A percentile compares a stretch with the other conserved stretches of the same genome.
phyloP scores from a whole-genome alignment of 2,329 filamentous ascomycete species.

The Cladosporium sp. region DNA sequence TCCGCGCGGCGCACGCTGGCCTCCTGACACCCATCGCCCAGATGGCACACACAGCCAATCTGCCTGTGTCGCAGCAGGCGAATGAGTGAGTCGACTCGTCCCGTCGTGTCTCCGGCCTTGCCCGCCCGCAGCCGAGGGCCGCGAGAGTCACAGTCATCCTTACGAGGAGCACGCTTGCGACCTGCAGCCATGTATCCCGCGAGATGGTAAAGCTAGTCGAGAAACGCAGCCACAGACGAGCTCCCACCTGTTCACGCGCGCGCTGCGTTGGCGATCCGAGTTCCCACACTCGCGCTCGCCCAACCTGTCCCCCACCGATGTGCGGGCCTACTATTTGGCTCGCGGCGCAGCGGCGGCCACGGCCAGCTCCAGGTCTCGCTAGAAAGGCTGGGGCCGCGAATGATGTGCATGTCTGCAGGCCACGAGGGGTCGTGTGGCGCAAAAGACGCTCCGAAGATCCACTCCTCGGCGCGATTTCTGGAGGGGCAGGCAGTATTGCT shows the following conservation, averaged over 20 bases:
- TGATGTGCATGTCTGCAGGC: conserved; percentile 13
- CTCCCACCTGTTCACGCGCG: conserved; percentile 13
- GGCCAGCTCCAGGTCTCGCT: neutral
- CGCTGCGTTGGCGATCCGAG: conserved; percentile 11
- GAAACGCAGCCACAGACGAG: conserved; percentile 9
- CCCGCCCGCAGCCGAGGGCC: conserved; percentile 3
- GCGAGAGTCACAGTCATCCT: conserved; percentile 5
- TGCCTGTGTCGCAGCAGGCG: neutral
- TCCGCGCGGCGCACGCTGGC: conserved; percentile 6
- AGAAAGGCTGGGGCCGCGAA: conserved; percentile 1
- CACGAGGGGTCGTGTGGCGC: conserved; percentile 7
- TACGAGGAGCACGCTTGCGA: conserved; percentile 2
- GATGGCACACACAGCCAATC: neutral
- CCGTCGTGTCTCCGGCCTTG: neutral
- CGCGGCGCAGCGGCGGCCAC: neutral
- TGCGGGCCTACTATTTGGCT: too few species aligned
- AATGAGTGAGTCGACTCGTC: neutral
- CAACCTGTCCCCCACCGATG: too few species aligned
- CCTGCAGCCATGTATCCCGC: neutral
- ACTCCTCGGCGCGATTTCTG: conserved; percentile 1
- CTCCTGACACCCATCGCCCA: conserved; percentile 6
- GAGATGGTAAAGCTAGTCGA: neutral
- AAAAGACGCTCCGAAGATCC: conserved; percentile 1
- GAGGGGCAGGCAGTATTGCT: neutral
- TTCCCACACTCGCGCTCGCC: neutral